phyloP scores from a whole-genome alignment of 306 rosid species.

The Cajanus cajan region DNA sequence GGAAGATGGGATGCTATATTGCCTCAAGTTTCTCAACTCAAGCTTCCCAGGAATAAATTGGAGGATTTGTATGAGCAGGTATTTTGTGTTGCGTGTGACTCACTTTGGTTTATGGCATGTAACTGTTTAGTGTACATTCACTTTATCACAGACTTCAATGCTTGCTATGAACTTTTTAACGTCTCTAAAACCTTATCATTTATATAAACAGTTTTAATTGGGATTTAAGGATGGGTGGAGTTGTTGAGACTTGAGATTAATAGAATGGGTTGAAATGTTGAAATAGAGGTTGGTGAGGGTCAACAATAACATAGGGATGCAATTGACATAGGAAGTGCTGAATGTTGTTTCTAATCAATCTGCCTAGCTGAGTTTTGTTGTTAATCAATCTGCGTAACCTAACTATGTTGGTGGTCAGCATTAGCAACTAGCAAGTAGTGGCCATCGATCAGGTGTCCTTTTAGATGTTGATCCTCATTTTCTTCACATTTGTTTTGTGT shows the following conservation, averaged over 20 bases:
- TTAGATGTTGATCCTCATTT: not conserved
- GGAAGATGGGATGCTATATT: conserved; percentile 97
- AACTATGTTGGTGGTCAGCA: not conserved
- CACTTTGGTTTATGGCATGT: not conserved
- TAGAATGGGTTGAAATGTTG: not conserved
- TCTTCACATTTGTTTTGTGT: not conserved
- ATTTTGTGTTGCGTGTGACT: conserved; percentile 4
- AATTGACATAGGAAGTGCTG: not conserved
- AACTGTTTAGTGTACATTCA: not conserved
- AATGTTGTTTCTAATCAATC: not conserved
- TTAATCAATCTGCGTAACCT: conserved; percentile 4
- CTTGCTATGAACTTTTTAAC: not conserved
- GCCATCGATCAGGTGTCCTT: not conserved
- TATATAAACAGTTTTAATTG: not conserved
- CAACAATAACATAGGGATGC: too few relatives aligned
- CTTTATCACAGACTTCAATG: not conserved
- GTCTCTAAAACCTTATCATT: not conserved
- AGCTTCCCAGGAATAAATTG: conserved; percentile 89
- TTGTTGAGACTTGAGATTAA: not conserved
- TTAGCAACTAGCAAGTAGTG: not conserved
- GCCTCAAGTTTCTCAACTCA: conserved; percentile 96
- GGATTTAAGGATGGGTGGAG: not conserved
- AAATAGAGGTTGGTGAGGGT: conserved; percentile 1
- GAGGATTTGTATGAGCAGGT: conserved; percentile 99
- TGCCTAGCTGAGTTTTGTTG: not conserved